These are phyloP conservation scores for Priceomyces medius DNA, from an alignment of 805 yeast genomes.

Conservation along the genomic window DNA sequence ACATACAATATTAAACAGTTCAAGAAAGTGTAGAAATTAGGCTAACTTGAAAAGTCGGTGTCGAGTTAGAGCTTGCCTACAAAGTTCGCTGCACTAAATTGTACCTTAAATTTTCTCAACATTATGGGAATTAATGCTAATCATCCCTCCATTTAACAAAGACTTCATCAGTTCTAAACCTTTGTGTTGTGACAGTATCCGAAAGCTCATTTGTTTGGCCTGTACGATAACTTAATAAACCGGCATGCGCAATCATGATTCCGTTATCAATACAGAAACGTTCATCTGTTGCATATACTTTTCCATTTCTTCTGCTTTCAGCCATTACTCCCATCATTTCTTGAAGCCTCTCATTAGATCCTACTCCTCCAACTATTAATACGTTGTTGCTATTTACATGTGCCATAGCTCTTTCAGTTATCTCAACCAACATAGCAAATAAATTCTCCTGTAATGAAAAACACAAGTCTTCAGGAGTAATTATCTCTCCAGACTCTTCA, in stretches of 20 bases:
- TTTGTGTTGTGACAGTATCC: constrained; percentile 86
- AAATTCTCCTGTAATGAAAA: constrained; percentile 89
- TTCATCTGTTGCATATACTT: constrained; percentile 93
- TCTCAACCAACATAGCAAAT: constrained; percentile 95
- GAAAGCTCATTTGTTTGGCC: constrained; percentile 62
- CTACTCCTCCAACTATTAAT: constrained; percentile 97
- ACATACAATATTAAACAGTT: constrained; percentile 8
- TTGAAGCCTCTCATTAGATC: constrained; percentile 87
- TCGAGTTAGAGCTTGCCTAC: no score
- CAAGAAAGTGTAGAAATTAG: neutral
- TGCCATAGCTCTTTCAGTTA: constrained; percentile 98
- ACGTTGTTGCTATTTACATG: constrained; percentile 90
- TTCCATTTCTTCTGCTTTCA: constrained; percentile 73
- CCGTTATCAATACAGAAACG: constrained; percentile 97
- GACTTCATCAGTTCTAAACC: constrained; percentile 94
- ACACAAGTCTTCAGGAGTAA: constrained; percentile 86
- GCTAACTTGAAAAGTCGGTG: neutral
- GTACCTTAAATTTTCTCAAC: no score
- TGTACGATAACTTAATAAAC: constrained; percentile 78
- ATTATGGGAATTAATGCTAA: no score
- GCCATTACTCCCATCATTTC: constrained; percentile 98
- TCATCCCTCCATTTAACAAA: constrained; percentile 84
- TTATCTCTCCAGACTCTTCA: constrained; percentile 46
- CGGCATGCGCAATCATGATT: constrained; percentile 99
- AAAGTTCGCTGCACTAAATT: no score